These are phyloP conservation scores for Leishmania braziliensis DNA, from an alignment of 208 protist genomes.

Conservation along the genomic window DNA sequence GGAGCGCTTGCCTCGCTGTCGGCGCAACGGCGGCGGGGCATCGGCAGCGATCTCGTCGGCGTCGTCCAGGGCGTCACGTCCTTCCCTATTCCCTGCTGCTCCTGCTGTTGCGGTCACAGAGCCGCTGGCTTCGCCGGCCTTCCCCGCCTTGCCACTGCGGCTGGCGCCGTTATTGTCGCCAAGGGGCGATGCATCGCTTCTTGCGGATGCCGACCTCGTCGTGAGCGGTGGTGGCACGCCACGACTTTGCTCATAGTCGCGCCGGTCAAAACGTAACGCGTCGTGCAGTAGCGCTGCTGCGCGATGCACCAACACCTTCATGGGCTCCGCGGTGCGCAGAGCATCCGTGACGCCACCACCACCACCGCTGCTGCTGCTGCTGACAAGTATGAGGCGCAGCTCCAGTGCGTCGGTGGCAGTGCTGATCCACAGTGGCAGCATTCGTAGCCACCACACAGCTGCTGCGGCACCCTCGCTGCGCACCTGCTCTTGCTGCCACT, in stretches of 20 bases:
- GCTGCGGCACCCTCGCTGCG: constrained; percentile 38
- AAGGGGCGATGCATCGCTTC: not conserved
- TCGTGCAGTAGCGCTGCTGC: constrained; percentile 17
- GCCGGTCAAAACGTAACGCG: constrained; percentile 29
- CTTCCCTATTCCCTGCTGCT: not conserved
- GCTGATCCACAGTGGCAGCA: constrained; percentile 31
- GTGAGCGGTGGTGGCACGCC: not conserved
- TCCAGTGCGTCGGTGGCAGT: constrained; percentile 15
- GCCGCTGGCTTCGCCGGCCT: not conserved
- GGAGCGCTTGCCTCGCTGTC: constrained; percentile 44
- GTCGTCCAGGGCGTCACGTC: not conserved
- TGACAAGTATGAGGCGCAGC: constrained; percentile 20
- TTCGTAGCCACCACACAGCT: constrained; percentile 41
- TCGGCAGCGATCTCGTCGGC: not conserved
- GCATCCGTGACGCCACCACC: not conserved
- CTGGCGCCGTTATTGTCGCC: not conserved
- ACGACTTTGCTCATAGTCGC: constrained; percentile 24
- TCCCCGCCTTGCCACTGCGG: not conserved
- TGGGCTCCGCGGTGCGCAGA: not conserved
- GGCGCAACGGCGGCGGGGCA: constrained; percentile 21
- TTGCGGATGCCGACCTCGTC: constrained; percentile 3
- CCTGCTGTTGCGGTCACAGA: not conserved
- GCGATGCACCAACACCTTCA: constrained; percentile 21
- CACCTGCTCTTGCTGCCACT: constrained; percentile 22
- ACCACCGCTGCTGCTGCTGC: constrained; percentile 2